Conservation (phyloP, 1,139 yeast genomes). For the Meyerozyma carpophila region DNA sequence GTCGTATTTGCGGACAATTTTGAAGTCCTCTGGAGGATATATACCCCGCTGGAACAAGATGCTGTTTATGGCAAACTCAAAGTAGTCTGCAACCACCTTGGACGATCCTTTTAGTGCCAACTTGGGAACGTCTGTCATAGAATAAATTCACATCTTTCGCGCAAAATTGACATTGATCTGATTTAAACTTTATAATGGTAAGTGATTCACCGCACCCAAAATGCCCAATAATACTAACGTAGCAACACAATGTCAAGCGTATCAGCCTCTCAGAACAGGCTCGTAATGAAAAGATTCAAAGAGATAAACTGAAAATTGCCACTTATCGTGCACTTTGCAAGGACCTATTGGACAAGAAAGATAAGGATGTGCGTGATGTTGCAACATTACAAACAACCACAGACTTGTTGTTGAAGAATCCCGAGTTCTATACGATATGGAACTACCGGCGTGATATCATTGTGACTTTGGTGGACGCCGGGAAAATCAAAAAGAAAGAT, state of each 20-base stretch:
- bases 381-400: conserved; percentile 46
- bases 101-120: conserved; percentile 74
- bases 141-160: not conserved
- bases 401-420: conserved; percentile 57
- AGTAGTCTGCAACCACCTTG: conserved; percentile 75
- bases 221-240: not conserved
- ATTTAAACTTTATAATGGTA: not conserved
- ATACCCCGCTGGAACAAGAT: conserved; percentile 87
- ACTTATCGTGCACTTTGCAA: conserved; percentile 46
- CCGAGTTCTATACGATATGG: conserved; percentile 90
- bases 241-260: conserved; percentile 71
- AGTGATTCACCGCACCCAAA: not conserved
- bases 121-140: conserved; percentile 29
- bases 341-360: conserved; percentile 35
- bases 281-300: conserved; percentile 44
- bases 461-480: conserved; percentile 19
- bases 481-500: conserved; percentile 17
- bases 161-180: not conserved
- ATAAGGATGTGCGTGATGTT: conserved; percentile 23
- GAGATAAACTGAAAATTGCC: conserved; percentile 49
- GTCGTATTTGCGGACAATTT: conserved; percentile 75
- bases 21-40: conserved; percentile 85
- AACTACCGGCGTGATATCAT: conserved; percentile 76
- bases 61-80: conserved; percentile 73
- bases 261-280: conserved; percentile 55